Conservation (phyloP, 768 basidiomycete genomes). For the Russula sp. region DNA sequence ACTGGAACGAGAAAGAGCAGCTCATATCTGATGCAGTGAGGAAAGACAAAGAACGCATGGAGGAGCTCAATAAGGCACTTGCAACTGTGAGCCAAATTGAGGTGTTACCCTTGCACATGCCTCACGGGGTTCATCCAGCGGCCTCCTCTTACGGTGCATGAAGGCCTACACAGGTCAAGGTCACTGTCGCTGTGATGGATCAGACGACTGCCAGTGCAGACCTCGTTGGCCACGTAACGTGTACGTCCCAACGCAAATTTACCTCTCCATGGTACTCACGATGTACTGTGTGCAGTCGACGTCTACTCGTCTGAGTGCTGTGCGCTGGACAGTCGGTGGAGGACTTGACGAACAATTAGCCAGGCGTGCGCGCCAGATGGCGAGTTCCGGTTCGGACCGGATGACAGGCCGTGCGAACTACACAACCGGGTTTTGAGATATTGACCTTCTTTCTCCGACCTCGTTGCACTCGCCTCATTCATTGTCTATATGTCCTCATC, state of each 20-base stretch:
- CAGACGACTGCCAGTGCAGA: background rate
- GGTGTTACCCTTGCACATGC: background rate
- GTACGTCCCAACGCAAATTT: background rate
- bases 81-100: background rate
- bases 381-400: background rate
- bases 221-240: background rate
- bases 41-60: slow-evolving; percentile 15
- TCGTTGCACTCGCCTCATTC: background rate
- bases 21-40: too few relatives aligned
- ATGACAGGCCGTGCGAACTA: background rate
- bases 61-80: slow-evolving; percentile 5
- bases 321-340: background rate
- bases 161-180: background rate
- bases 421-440: background rate
- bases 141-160: background rate
- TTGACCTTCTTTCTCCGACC: too few relatives aligned
- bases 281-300: background rate
- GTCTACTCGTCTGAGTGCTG: slow-evolving; percentile 1
- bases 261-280: background rate
- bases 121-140: background rate
- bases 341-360: background rate
- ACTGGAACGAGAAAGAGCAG: background rate
- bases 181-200: background rate
- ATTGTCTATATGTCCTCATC: too few relatives aligned
- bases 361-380: background rate